Evolutionary conservation across 257 asterid species (phyloP), one percentile per base, ranked within the genome.

Genomic region (Scutellaria baicalensis): DNA sequence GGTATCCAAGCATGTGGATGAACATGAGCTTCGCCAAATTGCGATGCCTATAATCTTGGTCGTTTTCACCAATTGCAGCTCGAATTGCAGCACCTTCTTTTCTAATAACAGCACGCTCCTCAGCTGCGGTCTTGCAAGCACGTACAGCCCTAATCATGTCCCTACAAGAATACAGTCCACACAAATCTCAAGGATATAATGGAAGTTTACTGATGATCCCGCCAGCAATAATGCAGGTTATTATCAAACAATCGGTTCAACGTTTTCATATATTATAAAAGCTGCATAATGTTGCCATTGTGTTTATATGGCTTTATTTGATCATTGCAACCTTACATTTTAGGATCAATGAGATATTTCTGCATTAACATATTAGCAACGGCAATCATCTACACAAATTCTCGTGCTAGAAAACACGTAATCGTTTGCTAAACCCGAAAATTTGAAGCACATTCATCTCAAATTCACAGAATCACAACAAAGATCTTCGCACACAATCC

Each of bases 1-100:
- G 96, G 77, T 89, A 89, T 64, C 98, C 96, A 66, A 92, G 96
- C 98, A 92, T 92, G 88, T 92, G 98, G 81, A 92, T 88, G 75
- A 88, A 92, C 98, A 89, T 92, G 78, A 92, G 96, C 79, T 92
- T 92, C 18, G 98, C 96, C 80, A 92, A 81, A 78, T 92, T 92
- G 17, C 96, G 95, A 80, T 89, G 98, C 81, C 90, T 84, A 68
- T 89, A 88, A 75, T 86, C 89, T 27, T 89, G 92, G 76, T 88
- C 98, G 61, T 86, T 86, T 75, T 92, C 98, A 64, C 96, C 84
- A 64, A 92, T 86, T 52, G 98, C 82, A 43, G 98, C 87, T 75
- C 98, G 95, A 78, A 89, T 92, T 59, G 91, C 81, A 67, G 98
- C 98, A 80, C 98, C 86, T 82, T 89, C 96, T 81, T 92, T 92